phyloP scores from a whole-genome alignment of 306 rosid species.

The Dicorynia guianensis region DNA sequence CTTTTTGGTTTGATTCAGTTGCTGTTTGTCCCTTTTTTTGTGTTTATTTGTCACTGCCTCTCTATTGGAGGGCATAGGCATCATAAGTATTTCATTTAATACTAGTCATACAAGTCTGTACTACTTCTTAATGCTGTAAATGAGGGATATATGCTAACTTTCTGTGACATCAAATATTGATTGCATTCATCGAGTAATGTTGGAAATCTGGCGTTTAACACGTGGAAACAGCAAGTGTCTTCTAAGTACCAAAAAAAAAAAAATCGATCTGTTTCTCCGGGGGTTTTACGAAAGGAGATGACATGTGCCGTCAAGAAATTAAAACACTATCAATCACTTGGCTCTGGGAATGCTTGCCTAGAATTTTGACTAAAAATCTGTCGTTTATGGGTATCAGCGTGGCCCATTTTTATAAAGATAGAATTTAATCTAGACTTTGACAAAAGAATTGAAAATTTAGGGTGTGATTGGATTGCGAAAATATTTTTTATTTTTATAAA shows the following conservation, averaged over 20 bases:
- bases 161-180: slow-evolving; percentile 48
- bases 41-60: slow-evolving; percentile 41
- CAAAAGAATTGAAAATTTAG: neutral
- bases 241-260: too few species aligned
- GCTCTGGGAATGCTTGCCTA: slow-evolving; percentile 20
- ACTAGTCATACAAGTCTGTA: slow-evolving; percentile 47
- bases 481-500: too few species aligned
- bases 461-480: too few species aligned
- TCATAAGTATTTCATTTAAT: slow-evolving; percentile 38
- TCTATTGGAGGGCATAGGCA: slow-evolving; percentile 44
- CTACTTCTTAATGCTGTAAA: slow-evolving; percentile 59
- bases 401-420: slow-evolving; percentile 25
- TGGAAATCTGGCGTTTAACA: too few species aligned
- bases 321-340: slow-evolving; percentile 11
- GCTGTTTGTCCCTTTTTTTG: slow-evolving; percentile 39
- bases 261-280: neutral
- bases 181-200: neutral
- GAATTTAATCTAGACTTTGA: neutral
- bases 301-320: slow-evolving; percentile 11
- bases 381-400: slow-evolving; percentile 6
- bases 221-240: too few species aligned
- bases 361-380: neutral
- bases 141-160: slow-evolving; percentile 53
- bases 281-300: neutral
- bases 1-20: slow-evolving; percentile 47